These are phyloP conservation scores for Macrolepiota fuliginosa DNA, from an alignment of 768 basidiomycete species.

Conservation along the genomic window DNA sequence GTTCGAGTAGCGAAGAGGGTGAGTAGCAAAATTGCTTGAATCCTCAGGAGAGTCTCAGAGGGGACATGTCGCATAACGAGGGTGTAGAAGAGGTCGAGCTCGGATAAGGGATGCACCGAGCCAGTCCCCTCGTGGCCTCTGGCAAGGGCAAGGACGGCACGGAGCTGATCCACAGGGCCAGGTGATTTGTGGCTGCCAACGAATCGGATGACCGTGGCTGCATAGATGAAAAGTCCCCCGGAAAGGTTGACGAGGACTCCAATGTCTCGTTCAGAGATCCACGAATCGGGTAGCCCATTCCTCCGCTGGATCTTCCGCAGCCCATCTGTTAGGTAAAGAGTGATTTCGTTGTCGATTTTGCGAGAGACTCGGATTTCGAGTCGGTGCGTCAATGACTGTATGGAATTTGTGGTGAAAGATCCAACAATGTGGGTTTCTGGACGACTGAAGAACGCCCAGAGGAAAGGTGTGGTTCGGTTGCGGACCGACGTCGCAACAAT, in stretches of 20 bases:
- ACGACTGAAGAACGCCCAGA: not conserved
- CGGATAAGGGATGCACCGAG: not conserved
- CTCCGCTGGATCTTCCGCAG: not conserved
- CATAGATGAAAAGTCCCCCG: not conserved
- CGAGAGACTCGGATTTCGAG: constrained; percentile 1
- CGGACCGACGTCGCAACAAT: not conserved
- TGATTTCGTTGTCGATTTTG: constrained; percentile 1
- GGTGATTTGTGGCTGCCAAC: not conserved
- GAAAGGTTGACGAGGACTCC: not conserved
- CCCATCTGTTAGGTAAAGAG: not conserved
- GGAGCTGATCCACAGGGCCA: not conserved
- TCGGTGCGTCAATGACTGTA: not conserved
- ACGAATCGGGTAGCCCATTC: not conserved
- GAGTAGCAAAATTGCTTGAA: no score
- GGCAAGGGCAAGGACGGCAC: no score
- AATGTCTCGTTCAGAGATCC: constrained; percentile 4
- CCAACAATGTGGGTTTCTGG: not conserved
- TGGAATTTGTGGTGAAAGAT: not conserved
- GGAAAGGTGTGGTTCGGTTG: not conserved
- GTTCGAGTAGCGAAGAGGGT: not conserved
- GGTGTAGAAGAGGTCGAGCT: not conserved
- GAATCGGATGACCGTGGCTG: not conserved
- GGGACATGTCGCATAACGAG: not conserved
- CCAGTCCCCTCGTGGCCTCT: not conserved
- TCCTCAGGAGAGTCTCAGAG: not conserved